Conservation (phyloP, 208 protist genomes). For the Crithidia fasciculata region DNA sequence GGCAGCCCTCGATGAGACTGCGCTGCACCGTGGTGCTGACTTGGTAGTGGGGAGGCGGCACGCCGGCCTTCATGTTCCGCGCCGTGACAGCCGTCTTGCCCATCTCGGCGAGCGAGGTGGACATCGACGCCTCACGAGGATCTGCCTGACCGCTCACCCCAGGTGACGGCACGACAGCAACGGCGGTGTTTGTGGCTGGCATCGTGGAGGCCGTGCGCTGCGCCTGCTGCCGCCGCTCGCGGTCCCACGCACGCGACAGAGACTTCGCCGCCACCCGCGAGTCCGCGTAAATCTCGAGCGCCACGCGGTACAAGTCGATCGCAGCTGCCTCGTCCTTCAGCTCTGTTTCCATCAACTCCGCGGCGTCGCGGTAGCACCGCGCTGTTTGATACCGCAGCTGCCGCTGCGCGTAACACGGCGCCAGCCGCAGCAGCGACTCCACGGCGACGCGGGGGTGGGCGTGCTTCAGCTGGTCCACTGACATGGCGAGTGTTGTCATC, state of each 20-base stretch:
- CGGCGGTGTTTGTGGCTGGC: neutral
- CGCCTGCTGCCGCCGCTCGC: conserved; percentile 1
- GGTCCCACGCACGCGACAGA: conserved; percentile 20
- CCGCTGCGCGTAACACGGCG: conserved; percentile 37
- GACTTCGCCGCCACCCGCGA: conserved; percentile 6
- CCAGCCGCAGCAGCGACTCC: conserved; percentile 53
- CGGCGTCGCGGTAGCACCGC: conserved; percentile 69
- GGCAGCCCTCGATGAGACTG: conserved; percentile 52
- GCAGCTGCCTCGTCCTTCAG: conserved; percentile 46
- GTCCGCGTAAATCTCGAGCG: conserved; percentile 57
- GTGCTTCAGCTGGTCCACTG: conserved; percentile 62
- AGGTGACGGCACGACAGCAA: neutral
- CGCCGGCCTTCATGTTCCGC: neutral
- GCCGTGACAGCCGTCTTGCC: neutral
- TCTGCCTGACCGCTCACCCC: too few species aligned
- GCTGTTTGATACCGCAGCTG: conserved; percentile 66
- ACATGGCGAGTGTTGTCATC: conserved; percentile 41
- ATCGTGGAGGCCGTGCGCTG: neutral
- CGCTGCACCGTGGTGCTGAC: conserved; percentile 40
- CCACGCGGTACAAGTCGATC: conserved; percentile 54
- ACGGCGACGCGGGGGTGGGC: conserved; percentile 61
- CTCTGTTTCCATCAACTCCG: conserved; percentile 52
- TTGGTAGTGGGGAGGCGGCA: conserved; percentile 21
- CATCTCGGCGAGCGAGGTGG: neutral
- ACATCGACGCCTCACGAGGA: neutral